A percentile compares a stretch with the other conserved stretches of the same genome.
Evolutionary conservation across 1,284 basidiomycete genomes (phyloP).

Genomic region (Leccinum pachyderme): DNA sequence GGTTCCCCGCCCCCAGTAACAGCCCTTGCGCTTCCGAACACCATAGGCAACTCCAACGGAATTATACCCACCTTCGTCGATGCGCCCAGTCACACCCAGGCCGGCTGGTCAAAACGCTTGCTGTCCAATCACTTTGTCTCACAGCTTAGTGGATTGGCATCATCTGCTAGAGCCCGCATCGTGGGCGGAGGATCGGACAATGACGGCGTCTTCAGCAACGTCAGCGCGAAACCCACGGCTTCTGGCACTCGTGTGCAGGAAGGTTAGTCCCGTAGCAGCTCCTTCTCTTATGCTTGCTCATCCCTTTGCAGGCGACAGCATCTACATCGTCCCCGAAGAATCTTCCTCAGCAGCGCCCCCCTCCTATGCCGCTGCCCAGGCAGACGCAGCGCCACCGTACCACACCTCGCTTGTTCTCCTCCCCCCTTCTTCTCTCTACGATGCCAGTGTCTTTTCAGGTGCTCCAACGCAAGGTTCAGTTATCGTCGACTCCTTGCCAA

Average conservation of each 20-base stretch:
- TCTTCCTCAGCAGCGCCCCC: constrained; percentile 81
- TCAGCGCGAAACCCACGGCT: constrained; percentile 83
- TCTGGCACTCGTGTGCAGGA: constrained; percentile 57
- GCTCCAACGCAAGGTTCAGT: constrained; percentile 55
- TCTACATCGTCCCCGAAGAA: constrained; percentile 76
- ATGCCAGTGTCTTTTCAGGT: constrained; percentile 38
- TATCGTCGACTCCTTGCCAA: constrained; percentile 74
- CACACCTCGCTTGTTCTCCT: constrained; percentile 97
- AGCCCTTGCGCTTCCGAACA: constrained; percentile 60
- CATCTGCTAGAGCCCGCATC: constrained; percentile 5
- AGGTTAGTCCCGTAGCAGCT: constrained; percentile 42
- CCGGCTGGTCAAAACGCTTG: constrained; percentile 56
- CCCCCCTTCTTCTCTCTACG: constrained; percentile 49
- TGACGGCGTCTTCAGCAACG: constrained; percentile 96
- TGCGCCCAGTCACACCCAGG: constrained; percentile 35
- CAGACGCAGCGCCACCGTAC: constrained; percentile 94
- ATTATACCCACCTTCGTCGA: constrained; percentile 55
- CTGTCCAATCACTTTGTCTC: constrained; percentile 50
- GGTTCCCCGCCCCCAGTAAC: constrained; percentile 79
- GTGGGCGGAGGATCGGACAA: constrained; percentile 79
- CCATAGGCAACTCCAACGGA: constrained; percentile 82
- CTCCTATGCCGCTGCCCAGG: constrained; percentile 86
- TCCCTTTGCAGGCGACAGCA: constrained; percentile 59
- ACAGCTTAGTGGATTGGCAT: constrained; percentile 44
- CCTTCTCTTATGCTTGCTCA: neutral